Base-by-base conservation (phyloP, 78 protist genomes). In the Corallochytrium limacisporum region DNA sequence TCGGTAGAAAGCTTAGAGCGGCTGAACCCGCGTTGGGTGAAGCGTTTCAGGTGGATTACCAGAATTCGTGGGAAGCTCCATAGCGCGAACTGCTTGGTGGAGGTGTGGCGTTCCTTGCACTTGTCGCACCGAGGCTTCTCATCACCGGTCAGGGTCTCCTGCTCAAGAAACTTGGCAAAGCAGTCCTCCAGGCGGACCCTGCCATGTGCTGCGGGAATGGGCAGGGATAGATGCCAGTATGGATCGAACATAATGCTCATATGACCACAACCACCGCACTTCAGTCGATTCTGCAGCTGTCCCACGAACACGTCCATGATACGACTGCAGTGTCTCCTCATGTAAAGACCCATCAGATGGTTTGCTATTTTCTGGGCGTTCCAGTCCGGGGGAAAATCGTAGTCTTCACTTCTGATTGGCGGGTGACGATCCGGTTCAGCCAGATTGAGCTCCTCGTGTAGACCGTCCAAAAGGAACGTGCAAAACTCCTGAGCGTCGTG, bases 11-110 rank as follows among this genome's bases (percentile, higher is more conserved):
- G n/a, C n/a, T n/a, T n/a, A n/a, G n/a, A n/a, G n/a, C n/a, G n/a
- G n/a, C n/a, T n/a, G n/a, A n/a, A n/a, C n/a, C n/a, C n/a, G n/a
- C n/a, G 79, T n/a, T n/a, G n/a, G n/a, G n/a, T n/a, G n/a, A 90
- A 92, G 22, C 97, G 84, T 78, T 92, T 92, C 40, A 92, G 54
- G 62, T 90, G 93, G 12, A 89, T 51, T 4, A 85, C 65, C 2
- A 88, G 50, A 35, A 87, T 56, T 24, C 71, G 66, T 59, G 95
- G 95, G 24, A 83, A 70, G 65, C 76, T 43, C 90, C 91, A 88
- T 13, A 91, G 20, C n/a, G 75, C 86, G n/a, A 88, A 24, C 22
- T 68, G 69, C 39, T 88, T 83, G 31, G 29, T 1, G 26, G 83
- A 84, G 40, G 55, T 49, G 33, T 51, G 72, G 36, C 72, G 81